Percentiles rank a stretch among this genome's conserved stretches.
Conservation (phyloP, 2,329 filamentous ascomycete genomes). For the Botryotinia globosa region DNA sequence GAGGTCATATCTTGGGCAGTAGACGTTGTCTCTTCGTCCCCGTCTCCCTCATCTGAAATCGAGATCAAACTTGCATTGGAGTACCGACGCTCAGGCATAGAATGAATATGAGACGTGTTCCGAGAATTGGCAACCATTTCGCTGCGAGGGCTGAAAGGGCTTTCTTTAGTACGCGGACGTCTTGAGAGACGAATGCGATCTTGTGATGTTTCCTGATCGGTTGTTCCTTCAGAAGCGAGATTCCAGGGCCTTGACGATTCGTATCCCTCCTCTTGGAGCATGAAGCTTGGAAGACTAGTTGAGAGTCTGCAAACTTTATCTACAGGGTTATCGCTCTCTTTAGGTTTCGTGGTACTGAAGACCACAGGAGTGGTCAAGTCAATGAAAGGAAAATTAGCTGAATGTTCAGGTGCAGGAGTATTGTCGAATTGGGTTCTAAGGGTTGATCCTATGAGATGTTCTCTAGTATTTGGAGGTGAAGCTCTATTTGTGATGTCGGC, state of each 20-base stretch:
- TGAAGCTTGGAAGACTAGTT: neutral
- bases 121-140: neutral
- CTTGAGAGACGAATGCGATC: too few relatives aligned
- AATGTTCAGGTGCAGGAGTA: neutral
- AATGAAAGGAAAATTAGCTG: neutral
- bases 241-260: neutral
- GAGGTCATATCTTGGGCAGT: neutral
- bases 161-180: too few relatives aligned
- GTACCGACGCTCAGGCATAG: neutral
- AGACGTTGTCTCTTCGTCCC: neutral
- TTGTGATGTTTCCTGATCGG: neutral
- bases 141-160: neutral
- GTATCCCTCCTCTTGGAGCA: neutral
- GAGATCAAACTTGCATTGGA: neutral
- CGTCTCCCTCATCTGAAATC: neutral
- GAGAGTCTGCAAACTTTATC: neutral
- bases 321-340: neutral
- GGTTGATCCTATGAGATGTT: neutral
- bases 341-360: neutral
- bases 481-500: neutral
- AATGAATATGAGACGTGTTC: neutral
- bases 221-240: neutral
- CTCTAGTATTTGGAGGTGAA: neutral
- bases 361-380: neutral
- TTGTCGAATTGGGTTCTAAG: neutral